phyloP scores from a whole-genome alignment of 768 basidiomycete genomes.

The Lepiota brunneoincarnata region DNA sequence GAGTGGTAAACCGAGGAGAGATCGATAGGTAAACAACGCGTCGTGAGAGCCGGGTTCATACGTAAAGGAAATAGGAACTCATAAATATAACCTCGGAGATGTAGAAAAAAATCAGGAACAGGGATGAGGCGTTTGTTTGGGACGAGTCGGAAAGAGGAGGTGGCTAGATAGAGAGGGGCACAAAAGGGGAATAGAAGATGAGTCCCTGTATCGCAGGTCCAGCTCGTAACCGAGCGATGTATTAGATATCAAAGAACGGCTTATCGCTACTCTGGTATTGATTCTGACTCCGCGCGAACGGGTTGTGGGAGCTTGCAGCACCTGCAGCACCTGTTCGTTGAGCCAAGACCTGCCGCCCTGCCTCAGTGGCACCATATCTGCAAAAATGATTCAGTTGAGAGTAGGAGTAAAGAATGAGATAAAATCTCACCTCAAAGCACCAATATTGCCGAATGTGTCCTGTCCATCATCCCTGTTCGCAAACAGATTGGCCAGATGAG shows the following conservation, averaged over 20 bases:
- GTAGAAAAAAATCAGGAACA: too few species aligned
- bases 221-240: background rate
- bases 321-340: conserved; percentile 48
- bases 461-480: conserved; percentile 89
- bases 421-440: conserved; percentile 57
- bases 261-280: conserved; percentile 62
- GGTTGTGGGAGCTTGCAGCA: conserved; percentile 46
- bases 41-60: too few species aligned
- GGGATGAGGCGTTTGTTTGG: too few species aligned
- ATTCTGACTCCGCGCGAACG: conserved; percentile 56
- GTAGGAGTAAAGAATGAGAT: background rate
- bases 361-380: conserved; percentile 60
- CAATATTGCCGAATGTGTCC: conserved; percentile 95
- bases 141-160: too few species aligned
- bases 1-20: too few species aligned
- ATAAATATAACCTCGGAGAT: too few species aligned
- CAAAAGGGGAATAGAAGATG: too few species aligned
- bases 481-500: conserved; percentile 78
- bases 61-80: too few species aligned
- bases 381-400: background rate
- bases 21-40: too few species aligned
- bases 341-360: conserved; percentile 38
- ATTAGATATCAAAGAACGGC: conserved; percentile 77
- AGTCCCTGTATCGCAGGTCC: background rate
- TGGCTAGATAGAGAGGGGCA: too few species aligned